Evolutionary conservation across 1,139 yeast genomes (phyloP).

Genomic region (Lodderomyces elongisporus): DNA sequence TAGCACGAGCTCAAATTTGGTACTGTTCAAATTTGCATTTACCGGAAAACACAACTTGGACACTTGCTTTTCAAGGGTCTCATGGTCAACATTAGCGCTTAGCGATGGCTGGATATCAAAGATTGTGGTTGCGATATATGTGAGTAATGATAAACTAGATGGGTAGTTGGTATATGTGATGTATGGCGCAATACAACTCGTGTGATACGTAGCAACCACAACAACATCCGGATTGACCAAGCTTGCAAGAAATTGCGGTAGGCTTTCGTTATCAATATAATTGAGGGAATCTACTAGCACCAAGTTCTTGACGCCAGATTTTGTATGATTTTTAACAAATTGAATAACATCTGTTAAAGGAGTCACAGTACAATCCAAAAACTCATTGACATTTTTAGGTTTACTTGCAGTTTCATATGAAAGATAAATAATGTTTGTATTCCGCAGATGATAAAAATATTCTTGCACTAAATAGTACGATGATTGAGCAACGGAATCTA

Average conservation of each 20-base stretch:
- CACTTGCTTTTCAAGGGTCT: constrained; percentile 40
- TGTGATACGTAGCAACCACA: constrained; percentile 60
- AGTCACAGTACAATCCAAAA: constrained; percentile 39
- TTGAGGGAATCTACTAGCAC: constrained; percentile 68
- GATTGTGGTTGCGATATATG: constrained; percentile 68
- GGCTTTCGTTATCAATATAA: constrained; percentile 42
- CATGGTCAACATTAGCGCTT: constrained; percentile 35
- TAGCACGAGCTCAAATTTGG: constrained; percentile 44
- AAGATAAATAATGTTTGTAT: constrained; percentile 36
- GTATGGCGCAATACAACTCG: constrained; percentile 33
- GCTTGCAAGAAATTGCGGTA: constrained; percentile 51
- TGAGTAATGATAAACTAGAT: constrained; percentile 41
- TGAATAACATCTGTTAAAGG: constrained; percentile 1
- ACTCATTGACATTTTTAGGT: constrained; percentile 48
- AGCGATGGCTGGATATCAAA: constrained; percentile 35
- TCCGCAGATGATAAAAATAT: constrained; percentile 24
- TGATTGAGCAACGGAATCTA: constrained; percentile 70
- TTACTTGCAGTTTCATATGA: constrained; percentile 58
- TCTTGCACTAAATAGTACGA: constrained; percentile 54
- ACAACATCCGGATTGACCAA: constrained; percentile 52
- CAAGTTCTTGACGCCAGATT: constrained; percentile 22
- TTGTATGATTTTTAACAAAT: constrained; percentile 3
- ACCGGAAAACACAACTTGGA: constrained; percentile 47
- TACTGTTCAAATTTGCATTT: constrained; percentile 38
- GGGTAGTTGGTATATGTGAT: constrained; percentile 42